Base-by-base conservation (phyloP, 768 basidiomycete species). In the Sutorius australiensis region DNA sequence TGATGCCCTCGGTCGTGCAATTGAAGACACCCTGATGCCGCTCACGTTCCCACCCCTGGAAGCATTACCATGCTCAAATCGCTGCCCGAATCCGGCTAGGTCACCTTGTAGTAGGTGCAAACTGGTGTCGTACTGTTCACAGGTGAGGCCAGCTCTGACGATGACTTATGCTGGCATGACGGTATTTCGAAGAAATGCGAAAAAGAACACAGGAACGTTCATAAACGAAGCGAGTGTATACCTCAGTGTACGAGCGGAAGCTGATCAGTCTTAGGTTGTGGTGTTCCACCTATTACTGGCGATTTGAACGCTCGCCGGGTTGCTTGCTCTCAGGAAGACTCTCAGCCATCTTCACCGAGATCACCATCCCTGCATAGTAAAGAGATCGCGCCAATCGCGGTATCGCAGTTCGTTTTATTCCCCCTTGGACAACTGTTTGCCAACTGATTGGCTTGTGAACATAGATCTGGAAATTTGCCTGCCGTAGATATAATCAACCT, bases 61-160 rank as follows among this genome's bases (percentile, higher is more conserved):
- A 17, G 28, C 30, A 8, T 34, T 72, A 3, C 67, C 69, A 14
- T 75, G 74, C 28, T 66, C 72, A 13, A 71, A 73, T 40, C 55
- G 24, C 27, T 76, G 75, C 45, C 7, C 39, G 1, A 65, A 67
- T 8, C 56, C 58, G 1, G 73, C 66, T 6, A 69, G 24, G 9
- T 39, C 60, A 36, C 48, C 55, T 41, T 66, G 63, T 37, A 37
- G 41, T 33, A 58, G 46, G 30, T 77, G 76, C 54, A 69, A 61
- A 51, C 55, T 77, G 9, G 76, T 75, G 13, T 70, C 70, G 6
- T 79, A 78, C 48, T 79, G 77, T 55, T 79, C 77, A 0, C 70
- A 61, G 61, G 65, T 66, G 42, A 48, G 61, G 1, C 5, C 7
- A 2, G 7, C 3, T 17, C 42, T 44, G 9, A 24, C 8, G 14